phyloP scores from a whole-genome alignment of 2,329 filamentous ascomycete genomes.

The Trichoderma arundinaceum region DNA sequence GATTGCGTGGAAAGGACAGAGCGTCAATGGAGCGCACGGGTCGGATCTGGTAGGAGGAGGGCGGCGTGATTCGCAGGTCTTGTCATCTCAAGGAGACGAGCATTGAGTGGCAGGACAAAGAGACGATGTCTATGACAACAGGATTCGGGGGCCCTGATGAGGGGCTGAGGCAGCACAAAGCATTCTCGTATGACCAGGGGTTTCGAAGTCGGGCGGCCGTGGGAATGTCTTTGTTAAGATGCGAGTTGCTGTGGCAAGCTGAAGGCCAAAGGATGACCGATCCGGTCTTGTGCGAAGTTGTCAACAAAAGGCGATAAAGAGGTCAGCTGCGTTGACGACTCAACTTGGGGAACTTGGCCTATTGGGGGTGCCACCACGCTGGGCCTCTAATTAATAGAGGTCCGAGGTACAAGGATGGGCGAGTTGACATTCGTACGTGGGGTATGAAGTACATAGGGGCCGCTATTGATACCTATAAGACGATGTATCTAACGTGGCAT shows the following conservation, averaged over 20 bases:
- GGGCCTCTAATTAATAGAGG: background rate
- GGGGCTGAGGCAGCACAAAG: constrained; percentile 29
- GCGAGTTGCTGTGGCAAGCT: background rate
- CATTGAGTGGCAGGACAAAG: constrained; percentile 22
- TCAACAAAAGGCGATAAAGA: constrained; percentile 16
- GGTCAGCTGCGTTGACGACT: constrained; percentile 30
- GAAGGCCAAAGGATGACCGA: background rate
- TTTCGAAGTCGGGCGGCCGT: background rate
- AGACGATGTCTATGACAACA: constrained; percentile 19
- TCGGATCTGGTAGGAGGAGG: constrained; percentile 5
- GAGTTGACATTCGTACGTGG: constrained; percentile 12
- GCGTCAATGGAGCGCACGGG: constrained; percentile 10
- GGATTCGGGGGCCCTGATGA: constrained; percentile 27
- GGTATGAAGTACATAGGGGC: constrained; percentile 5
- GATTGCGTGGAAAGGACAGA: background rate
- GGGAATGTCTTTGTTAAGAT: background rate
- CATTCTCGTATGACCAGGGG: constrained; percentile 27
- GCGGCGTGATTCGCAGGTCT: constrained; percentile 3
- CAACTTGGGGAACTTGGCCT: constrained; percentile 14
- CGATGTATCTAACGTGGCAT: accelerated
- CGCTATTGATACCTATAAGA: background rate
- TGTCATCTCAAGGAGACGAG: constrained; percentile 27
- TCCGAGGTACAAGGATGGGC: constrained; percentile 6
- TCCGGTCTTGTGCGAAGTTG: constrained; percentile 6
- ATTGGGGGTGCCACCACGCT: constrained; percentile 17